phyloP scores from a whole-genome alignment of 257 asterid species.

The Gardenia jasminoides region DNA sequence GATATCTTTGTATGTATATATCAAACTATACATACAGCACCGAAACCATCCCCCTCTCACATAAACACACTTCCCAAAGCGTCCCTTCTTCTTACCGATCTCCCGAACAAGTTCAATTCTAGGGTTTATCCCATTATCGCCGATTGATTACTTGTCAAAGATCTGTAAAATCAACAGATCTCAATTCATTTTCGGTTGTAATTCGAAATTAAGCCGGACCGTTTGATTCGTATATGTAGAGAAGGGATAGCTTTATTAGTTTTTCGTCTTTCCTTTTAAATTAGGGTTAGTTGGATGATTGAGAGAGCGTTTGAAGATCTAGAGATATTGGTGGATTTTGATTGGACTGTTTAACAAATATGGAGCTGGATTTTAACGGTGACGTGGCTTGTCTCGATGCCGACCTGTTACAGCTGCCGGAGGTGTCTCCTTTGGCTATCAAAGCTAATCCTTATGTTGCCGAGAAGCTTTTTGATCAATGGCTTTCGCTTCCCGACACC shows the following conservation, averaged over 20 bases:
- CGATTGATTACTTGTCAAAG: not conserved
- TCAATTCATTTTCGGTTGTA: not conserved
- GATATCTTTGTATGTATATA: not conserved
- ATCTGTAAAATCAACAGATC: slow-evolving; percentile 19
- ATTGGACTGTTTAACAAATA: slow-evolving; percentile 24
- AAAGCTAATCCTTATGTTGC: slow-evolving; percentile 75
- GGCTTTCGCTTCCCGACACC: slow-evolving; percentile 93
- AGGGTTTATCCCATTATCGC: slow-evolving; percentile 22
- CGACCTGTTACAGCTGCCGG: slow-evolving; percentile 82
- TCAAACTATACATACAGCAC: not conserved
- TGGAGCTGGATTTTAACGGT: slow-evolving; percentile 87
- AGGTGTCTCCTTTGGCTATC: slow-evolving; percentile 78
- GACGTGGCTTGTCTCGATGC: slow-evolving; percentile 81
- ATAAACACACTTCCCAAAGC: slow-evolving; percentile 23
- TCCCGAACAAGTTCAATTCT: slow-evolving; percentile 16
- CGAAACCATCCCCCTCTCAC: not conserved
- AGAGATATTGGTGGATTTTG: slow-evolving; percentile 29
- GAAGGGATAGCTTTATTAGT: not conserved
- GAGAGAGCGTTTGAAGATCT: slow-evolving; percentile 33
- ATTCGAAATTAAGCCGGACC: slow-evolving; percentile 5
- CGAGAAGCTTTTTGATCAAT: slow-evolving; percentile 88
- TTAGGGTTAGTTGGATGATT: slow-evolving; percentile 34
- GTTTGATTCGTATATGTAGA: not conserved
- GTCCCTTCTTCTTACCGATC: slow-evolving; percentile 21
- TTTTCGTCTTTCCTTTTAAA: too few relatives aligned